phyloP scores from a whole-genome alignment of 225 moss, liverwort and hornwort genomes.

The Bryoerythrophyllum caledonicum region DNA sequence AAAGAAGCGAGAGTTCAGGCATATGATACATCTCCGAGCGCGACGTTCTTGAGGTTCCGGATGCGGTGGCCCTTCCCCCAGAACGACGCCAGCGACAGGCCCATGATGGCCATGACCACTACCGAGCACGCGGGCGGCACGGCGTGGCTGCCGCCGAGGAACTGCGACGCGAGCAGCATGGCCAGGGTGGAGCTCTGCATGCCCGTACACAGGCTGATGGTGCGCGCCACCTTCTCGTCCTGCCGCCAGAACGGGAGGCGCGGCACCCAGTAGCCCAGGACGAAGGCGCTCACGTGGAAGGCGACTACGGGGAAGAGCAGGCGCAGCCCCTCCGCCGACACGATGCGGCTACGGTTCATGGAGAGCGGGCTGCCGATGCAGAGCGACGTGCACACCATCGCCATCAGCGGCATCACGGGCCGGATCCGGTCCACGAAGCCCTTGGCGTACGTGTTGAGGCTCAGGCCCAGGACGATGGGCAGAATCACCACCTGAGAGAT shows the following conservation, averaged over 20 bases:
- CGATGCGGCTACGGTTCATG: slow-evolving; percentile 71
- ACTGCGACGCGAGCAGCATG: slow-evolving; percentile 96
- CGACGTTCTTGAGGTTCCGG: slow-evolving; percentile 39
- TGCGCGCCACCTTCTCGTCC: slow-evolving; percentile 78
- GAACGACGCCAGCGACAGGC: slow-evolving; percentile 81
- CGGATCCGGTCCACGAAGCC: slow-evolving; percentile 80
- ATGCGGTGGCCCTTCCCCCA: slow-evolving; percentile 83
- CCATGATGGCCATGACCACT: slow-evolving; percentile 97
- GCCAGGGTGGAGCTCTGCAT: slow-evolving; percentile 99
- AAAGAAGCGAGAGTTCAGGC: slow-evolving; percentile 24
- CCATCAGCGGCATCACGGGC: slow-evolving; percentile 75
- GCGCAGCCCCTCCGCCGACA: slow-evolving; percentile 75
- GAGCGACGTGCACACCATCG: slow-evolving; percentile 95
- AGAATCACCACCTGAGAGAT: slow-evolving; percentile 81
- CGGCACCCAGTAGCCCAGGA: slow-evolving; percentile 84
- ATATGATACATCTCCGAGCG: slow-evolving; percentile 38
- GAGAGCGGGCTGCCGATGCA: slow-evolving; percentile 97
- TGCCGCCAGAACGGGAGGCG: slow-evolving; percentile 79
- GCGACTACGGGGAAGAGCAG: slow-evolving; percentile 75
- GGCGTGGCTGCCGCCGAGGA: slow-evolving; percentile 88
- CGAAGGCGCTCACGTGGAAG: slow-evolving; percentile 82
- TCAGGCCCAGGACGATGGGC: slow-evolving; percentile 83
- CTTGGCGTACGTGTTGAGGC: slow-evolving; percentile 85
- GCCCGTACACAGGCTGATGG: slow-evolving; percentile 88
- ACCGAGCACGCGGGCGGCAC: slow-evolving; percentile 99